Evolutionary conservation across 192 early-diverging fungal species (phyloP).

Genomic region (Coemansia guatemalensis): DNA sequence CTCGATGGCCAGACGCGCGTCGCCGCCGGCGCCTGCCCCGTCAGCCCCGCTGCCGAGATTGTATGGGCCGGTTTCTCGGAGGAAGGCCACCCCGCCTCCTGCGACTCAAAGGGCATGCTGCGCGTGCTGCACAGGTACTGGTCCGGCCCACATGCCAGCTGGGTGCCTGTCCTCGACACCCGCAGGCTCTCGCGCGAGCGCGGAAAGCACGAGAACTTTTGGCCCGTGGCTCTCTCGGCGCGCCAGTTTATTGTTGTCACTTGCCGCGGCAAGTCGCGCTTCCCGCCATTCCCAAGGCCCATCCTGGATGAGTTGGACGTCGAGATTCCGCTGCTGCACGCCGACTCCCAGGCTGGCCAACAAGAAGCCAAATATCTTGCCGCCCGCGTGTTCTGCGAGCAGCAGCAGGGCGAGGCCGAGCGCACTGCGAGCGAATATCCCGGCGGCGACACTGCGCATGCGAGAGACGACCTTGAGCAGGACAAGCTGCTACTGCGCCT

Average conservation of each 20-base stretch:
- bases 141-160: conserved; percentile 55
- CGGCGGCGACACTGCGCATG: conserved; percentile 22
- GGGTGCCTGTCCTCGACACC: conserved; percentile 85
- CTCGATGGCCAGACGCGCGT: conserved; percentile 38
- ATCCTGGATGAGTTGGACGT: conserved; percentile 64
- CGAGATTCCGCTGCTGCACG: conserved; percentile 63
- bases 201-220: conserved; percentile 64
- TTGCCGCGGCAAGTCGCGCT: conserved; percentile 52
- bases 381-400: conserved; percentile 53
- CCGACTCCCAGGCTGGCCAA: conserved; percentile 48
- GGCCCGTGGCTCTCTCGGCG: conserved; percentile 83
- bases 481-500: conserved; percentile 78
- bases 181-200: conserved; percentile 25
- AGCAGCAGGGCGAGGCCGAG: conserved; percentile 60
- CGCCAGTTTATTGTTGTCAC: conserved; percentile 70
- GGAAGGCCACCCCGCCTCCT: conserved; percentile 68
- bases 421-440: conserved; percentile 40
- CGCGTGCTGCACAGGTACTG: conserved; percentile 70
- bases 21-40: conserved; percentile 57
- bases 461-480: conserved; percentile 63
- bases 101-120: conserved; percentile 79
- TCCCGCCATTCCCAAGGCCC: conserved; percentile 72
- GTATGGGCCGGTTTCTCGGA: conserved; percentile 88
- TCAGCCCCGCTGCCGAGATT: conserved; percentile 62
- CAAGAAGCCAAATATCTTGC: conserved; percentile 58